These are phyloP conservation scores for Trichopus zeylanicus DNA, from an alignment of 116 monocot genomes.

Conservation along the genomic window DNA sequence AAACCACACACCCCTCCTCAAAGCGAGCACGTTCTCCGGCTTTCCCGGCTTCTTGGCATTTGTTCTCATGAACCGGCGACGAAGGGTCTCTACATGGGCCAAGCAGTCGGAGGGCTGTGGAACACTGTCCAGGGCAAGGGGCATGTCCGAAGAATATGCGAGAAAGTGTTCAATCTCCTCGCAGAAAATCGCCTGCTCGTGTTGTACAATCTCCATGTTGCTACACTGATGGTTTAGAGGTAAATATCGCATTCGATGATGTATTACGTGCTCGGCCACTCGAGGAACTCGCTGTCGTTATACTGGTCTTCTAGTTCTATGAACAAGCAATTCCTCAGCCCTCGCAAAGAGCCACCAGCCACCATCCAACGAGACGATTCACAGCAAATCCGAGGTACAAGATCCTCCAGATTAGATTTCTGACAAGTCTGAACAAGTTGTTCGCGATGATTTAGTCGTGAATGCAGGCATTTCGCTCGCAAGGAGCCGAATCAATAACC, in stretches of 20 bases:
- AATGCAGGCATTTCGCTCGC: too few relatives aligned
- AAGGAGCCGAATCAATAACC: background rate
- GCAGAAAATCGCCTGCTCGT: conserved; percentile 6
- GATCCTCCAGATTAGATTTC: too few relatives aligned
- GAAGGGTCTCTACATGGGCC: conserved; percentile 7
- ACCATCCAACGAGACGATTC: conserved; percentile 1
- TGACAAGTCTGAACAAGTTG: too few relatives aligned
- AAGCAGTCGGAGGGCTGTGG: conserved; percentile 9
- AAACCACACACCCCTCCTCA: too few relatives aligned
- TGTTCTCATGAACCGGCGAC: background rate
- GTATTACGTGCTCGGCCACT: background rate
- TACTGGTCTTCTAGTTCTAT: conserved; percentile 16
- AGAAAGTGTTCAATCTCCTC: conserved; percentile 27
- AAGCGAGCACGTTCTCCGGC: background rate
- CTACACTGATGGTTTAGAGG: conserved; percentile 54
- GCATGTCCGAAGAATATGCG: conserved; percentile 32
- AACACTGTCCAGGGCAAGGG: conserved; percentile 17
- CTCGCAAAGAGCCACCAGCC: conserved; percentile 39
- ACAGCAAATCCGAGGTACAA: conserved; percentile 16
- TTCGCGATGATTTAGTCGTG: too few relatives aligned
- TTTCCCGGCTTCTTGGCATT: background rate
- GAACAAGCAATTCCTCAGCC: conserved; percentile 35
- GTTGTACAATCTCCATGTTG: conserved; percentile 24
- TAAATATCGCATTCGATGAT: too few relatives aligned
- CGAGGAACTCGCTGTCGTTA: background rate